Percentiles rank a stretch among this genome's conserved stretches.
Conservation (phyloP, 1,139 yeast species). For the Taphrina pruni region DNA sequence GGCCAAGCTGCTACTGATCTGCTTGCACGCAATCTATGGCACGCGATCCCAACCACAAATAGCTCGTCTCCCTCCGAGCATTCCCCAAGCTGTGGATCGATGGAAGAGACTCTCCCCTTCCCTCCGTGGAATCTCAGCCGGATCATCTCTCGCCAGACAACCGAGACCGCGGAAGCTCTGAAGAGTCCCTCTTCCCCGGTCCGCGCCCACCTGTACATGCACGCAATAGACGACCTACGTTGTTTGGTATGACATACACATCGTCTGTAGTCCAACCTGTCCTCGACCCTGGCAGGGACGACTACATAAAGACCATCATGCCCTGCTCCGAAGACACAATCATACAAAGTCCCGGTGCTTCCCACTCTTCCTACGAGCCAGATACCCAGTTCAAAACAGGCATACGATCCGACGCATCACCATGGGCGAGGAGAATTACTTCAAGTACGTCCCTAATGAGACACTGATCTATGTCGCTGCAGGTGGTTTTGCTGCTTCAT, state of each 20-base stretch:
- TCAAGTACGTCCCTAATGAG: slow-evolving; percentile 12
- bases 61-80: too few relatives aligned
- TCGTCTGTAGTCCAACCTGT: not conserved
- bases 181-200: not conserved
- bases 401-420: not conserved
- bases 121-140: not conserved
- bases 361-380: too few relatives aligned
- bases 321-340: not conserved
- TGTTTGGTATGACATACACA: not conserved
- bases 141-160: not conserved
- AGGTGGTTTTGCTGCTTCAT: not conserved
- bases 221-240: not conserved
- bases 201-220: not conserved
- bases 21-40: too few relatives aligned
- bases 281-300: not conserved
- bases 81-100: too few relatives aligned
- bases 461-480: slow-evolving; percentile 16
- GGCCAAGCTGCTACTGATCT: too few relatives aligned
- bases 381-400: too few relatives aligned
- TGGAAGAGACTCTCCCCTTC: too few relatives aligned
- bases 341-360: too few relatives aligned
- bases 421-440: slow-evolving; percentile 14
- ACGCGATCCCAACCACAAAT: too few relatives aligned
- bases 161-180: slow-evolving; percentile 4
- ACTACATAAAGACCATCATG: slow-evolving; percentile 10